These are phyloP conservation scores for Bondarzewia mesenterica DNA, from an alignment of 1,284 basidiomycete species.

Conservation along the genomic window DNA sequence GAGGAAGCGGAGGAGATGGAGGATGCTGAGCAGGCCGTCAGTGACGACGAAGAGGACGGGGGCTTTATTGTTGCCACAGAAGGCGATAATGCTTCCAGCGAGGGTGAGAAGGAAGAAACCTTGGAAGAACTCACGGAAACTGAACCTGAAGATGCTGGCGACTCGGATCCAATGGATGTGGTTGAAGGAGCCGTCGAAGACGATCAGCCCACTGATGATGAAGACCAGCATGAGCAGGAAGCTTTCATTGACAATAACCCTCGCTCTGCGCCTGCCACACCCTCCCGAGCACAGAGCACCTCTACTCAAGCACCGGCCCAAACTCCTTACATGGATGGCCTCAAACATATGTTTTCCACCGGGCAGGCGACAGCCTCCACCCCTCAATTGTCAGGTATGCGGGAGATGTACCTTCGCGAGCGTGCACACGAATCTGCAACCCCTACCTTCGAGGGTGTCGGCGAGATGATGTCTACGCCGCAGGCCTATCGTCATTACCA, in stretches of 20 bases:
- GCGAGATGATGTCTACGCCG: constrained; percentile 27
- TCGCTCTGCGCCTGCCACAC: constrained; percentile 11
- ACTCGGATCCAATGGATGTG: constrained; percentile 6
- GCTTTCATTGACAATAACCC: not conserved
- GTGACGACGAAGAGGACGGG: not conserved
- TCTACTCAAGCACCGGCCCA: constrained; percentile 3
- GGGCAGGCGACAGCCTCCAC: constrained; percentile 14
- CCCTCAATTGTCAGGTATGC: constrained; percentile 24
- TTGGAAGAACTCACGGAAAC: constrained; percentile 4
- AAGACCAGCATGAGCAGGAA: constrained; percentile 1
- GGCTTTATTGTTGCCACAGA: not conserved
- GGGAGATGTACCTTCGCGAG: constrained; percentile 22
- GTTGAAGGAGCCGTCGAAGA: constrained; percentile 8
- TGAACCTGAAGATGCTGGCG: constrained; percentile 5
- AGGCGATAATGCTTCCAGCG: constrained; percentile 1
- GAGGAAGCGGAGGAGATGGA: constrained; percentile 4
- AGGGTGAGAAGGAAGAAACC: constrained; percentile 1
- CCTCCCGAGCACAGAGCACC: not conserved
- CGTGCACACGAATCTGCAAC: constrained; percentile 13
- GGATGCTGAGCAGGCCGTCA: constrained; percentile 4
- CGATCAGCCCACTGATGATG: not conserved
- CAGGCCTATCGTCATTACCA: constrained; percentile 13
- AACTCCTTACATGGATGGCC: constrained; percentile 19
- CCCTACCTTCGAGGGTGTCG: constrained; percentile 24
- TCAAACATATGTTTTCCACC: constrained; percentile 19